Conservation (phyloP, 148 eudicot genomes). For the Suaeda aralocaspica region DNA sequence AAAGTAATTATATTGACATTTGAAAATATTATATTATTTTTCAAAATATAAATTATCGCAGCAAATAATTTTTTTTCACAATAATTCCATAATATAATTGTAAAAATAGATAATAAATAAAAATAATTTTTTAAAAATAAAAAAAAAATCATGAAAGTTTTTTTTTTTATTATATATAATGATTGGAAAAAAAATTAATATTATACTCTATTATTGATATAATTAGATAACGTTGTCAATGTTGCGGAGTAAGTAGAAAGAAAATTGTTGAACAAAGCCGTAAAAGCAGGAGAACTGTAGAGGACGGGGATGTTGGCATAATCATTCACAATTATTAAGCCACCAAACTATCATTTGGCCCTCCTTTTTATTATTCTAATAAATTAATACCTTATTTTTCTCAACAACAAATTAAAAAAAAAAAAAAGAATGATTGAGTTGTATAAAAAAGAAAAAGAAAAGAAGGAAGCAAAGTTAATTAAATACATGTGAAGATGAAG, state of each 20-base stretch:
- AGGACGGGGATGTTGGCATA: conserved; percentile 4
- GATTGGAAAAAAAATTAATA: no score
- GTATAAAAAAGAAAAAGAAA: conserved; percentile 22
- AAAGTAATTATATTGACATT: no score
- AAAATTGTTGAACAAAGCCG: conserved; percentile 7
- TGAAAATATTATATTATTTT: no score
- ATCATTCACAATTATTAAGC: conserved; percentile 28
- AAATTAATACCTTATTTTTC: background rate
- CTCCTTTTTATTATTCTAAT: background rate
- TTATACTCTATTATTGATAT: no score
- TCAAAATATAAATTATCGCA: no score
- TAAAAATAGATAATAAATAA: no score
- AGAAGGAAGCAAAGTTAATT: background rate
- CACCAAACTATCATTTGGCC: conserved; percentile 29
- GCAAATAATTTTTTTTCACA: no score
- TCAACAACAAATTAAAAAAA: background rate
- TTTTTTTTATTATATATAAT: no score
- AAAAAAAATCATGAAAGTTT: no score
- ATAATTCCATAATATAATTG: no score
- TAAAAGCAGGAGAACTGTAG: conserved; percentile 8
- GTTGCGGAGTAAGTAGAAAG: background rate
- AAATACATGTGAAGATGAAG: conserved; percentile 24
- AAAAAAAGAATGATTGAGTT: conserved; percentile 14
- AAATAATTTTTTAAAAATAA: no score
- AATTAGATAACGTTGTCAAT: no score